Percentiles rank a stretch among this genome's conserved stretches.
phyloP scores from a whole-genome alignment of 768 basidiomycete genomes.

The Pisolithus microcarpus region DNA sequence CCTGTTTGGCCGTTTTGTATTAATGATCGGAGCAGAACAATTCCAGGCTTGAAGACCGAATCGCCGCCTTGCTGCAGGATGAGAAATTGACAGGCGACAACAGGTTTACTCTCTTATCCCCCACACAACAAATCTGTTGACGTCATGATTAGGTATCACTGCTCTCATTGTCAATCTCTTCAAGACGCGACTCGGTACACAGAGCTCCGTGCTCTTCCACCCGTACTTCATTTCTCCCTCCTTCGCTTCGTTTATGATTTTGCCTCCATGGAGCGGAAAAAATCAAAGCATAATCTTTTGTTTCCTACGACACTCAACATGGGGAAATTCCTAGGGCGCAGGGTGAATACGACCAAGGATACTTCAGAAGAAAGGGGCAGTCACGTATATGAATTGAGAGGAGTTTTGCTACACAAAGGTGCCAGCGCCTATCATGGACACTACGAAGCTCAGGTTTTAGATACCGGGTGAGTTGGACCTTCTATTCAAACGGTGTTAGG shows the following conservation, averaged over 20 bases:
- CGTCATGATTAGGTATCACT: constrained; percentile 56
- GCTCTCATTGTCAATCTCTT: constrained; percentile 62
- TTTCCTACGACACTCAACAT: constrained; percentile 76
- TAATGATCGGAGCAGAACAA: constrained; percentile 43
- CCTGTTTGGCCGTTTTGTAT: not conserved
- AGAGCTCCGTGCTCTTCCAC: constrained; percentile 65
- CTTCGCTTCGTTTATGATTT: constrained; percentile 90
- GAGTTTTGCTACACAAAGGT: constrained; percentile 85
- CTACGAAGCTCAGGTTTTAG: constrained; percentile 81
- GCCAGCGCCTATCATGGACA: constrained; percentile 88
- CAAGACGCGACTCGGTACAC: constrained; percentile 78
- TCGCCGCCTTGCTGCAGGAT: constrained; percentile 55
- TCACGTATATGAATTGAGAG: constrained; percentile 72
- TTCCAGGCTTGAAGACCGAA: constrained; percentile 64
- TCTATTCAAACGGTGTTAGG: not conserved
- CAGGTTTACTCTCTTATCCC: constrained; percentile 40
- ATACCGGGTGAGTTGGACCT: constrained; percentile 45
- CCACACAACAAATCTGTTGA: not conserved
- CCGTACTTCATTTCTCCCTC: constrained; percentile 85
- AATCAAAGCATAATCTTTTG: constrained; percentile 73
- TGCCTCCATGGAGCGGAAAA: constrained; percentile 72
- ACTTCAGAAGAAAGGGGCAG: constrained; percentile 11
- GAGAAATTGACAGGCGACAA: constrained; percentile 82
- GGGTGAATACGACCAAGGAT: constrained; percentile 18
- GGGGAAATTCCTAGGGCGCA: constrained; percentile 44